phyloP scores from a whole-genome alignment of 2,329 filamentous ascomycete species.

The Periconia macrospinosa region DNA sequence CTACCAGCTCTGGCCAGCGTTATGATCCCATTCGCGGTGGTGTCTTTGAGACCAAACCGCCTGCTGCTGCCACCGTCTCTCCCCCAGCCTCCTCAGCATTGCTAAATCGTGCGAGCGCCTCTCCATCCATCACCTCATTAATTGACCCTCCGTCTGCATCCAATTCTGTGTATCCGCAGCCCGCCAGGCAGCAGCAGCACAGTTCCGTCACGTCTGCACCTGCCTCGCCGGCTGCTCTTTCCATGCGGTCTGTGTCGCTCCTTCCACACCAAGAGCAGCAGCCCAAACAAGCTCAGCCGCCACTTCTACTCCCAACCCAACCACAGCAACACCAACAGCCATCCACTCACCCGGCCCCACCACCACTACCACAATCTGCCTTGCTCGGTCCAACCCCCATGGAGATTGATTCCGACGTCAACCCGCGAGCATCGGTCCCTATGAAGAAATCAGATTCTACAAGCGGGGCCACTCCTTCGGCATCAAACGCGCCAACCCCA shows the following conservation, averaged over 20 bases:
- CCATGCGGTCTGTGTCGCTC: constrained; percentile 28
- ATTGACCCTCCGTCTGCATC: constrained; percentile 67
- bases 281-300: constrained; percentile 16
- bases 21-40: constrained; percentile 87
- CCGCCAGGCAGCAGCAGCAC: constrained; percentile 37
- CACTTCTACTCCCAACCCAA: background rate
- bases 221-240: constrained; percentile 40
- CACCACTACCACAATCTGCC: constrained; percentile 12
- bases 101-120: constrained; percentile 77
- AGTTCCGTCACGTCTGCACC: constrained; percentile 44
- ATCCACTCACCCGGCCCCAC: constrained; percentile 10
- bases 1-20: constrained; percentile 73
- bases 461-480: constrained; percentile 43
- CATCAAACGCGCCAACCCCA: constrained; percentile 55
- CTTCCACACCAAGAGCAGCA: constrained; percentile 32
- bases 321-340: constrained; percentile 14
- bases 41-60: constrained; percentile 44
- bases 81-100: constrained; percentile 52
- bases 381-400: constrained; percentile 32
- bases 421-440: constrained; percentile 23
- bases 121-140: constrained; percentile 87
- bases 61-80: constrained; percentile 47
- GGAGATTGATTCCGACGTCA: constrained; percentile 41
- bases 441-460: constrained; percentile 39
- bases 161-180: constrained; percentile 39